Evolutionary conservation across 495 filamentous ascomycete genomes (phyloP), one percentile per base, ranked within the genome.

Genomic region (Neurospora sp.): DNA sequence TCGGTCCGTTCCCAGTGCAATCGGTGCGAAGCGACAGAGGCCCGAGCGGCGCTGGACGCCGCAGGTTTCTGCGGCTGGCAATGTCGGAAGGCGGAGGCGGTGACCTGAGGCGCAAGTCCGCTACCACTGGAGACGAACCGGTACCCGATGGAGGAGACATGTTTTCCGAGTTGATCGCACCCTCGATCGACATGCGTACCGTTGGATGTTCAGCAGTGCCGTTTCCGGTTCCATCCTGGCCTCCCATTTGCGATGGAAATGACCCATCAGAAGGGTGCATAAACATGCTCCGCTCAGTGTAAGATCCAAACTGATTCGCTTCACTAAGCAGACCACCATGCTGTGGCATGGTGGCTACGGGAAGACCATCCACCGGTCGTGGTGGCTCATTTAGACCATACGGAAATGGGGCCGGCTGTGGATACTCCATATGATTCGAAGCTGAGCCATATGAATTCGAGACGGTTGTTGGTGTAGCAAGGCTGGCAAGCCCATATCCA

Each of bases 41-140:
- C 16, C 80, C 82, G 7, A 87, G 79, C 18, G 81, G 78, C 14
- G 84, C 81, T 2, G 85, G 84, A 12, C 84, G 81, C 9, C 83
- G 79, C 70, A 82, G 81, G 73, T 86, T 87, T 72, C 85, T 80
- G 38, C 85, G 82, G 20, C 83, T 80, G 27, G 85, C 85, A 46
- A 87, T 84, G 74, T 87, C 83, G 46, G 83, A 80, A 1, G 84
- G 80, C 38, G 85, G 85, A 10, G 84, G 83, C 2, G 85, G 85
- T 0, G 84, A 85, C 75, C 80, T 83, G 76, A 87, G 83, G n/a
- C 78, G 78, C 66, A 80, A 14, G 27, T 78, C 73, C 3, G 75
- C 71, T 18, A 75, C 20, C 3, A 72, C 72, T 12, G 75, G 71
- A 1, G 78, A 77, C 10, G 82, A 80, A 12, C 73, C 78, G 9